Conservation (phyloP, 2,329 filamentous ascomycete species). For the Didymellaceae sp. region DNA sequence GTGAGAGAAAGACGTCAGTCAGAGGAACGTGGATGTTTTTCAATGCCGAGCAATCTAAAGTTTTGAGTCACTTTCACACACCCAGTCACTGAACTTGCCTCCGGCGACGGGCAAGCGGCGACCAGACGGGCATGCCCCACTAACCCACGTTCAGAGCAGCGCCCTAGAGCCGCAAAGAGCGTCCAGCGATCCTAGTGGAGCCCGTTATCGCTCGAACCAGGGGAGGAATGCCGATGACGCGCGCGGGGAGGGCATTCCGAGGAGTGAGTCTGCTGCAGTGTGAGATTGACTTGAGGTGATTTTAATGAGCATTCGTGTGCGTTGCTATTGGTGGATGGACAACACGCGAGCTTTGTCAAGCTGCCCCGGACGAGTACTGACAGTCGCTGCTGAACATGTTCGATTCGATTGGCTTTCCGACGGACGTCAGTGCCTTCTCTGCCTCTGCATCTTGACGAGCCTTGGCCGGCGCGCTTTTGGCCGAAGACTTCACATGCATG, state of each 20-base stretch:
- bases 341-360: slow-evolving; percentile 4
- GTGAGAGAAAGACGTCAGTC: slow-evolving; percentile 6
- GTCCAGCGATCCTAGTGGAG: slow-evolving; percentile 14
- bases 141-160: slow-evolving; percentile 23
- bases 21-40: slow-evolving; percentile 13
- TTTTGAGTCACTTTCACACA: slow-evolving; percentile 31
- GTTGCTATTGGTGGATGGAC: slow-evolving; percentile 6
- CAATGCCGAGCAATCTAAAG: slow-evolving; percentile 23
- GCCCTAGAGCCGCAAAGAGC: slow-evolving; percentile 25
- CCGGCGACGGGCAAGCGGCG: slow-evolving; percentile 26
- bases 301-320: slow-evolving; percentile 2
- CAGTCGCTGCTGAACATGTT: background rate
- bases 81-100: slow-evolving; percentile 30
- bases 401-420: background rate
- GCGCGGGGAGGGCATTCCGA: slow-evolving; percentile 9
- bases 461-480: slow-evolving; percentile 1
- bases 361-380: background rate
- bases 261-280: slow-evolving; percentile 1
- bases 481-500: background rate
- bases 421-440: background rate
- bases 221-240: slow-evolving; percentile 25
- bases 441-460: background rate
- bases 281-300: slow-evolving; percentile 1
- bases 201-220: slow-evolving; percentile 20
- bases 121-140: slow-evolving; percentile 30